These are phyloP conservation scores for Dactylonectria estremocensis DNA, from an alignment of 2,329 filamentous ascomycete species.

Conservation along the genomic window DNA sequence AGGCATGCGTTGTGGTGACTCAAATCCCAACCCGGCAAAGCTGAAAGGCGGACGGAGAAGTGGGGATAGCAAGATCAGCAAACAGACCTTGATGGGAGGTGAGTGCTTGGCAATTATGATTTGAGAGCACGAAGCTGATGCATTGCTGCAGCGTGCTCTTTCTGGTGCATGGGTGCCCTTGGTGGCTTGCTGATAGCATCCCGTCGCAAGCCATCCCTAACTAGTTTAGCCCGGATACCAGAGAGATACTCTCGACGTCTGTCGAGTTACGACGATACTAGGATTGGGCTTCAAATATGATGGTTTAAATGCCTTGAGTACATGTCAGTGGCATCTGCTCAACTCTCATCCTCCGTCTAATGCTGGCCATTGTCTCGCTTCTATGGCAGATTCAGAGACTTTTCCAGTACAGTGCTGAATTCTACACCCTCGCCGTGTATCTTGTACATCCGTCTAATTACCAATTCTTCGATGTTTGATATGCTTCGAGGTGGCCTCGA, in stretches of 20 bases:
- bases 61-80: slow-evolving; percentile 11
- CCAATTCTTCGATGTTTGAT: not conserved
- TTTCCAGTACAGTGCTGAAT: not conserved
- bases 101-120: slow-evolving; percentile 13
- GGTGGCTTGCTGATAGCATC: slow-evolving; percentile 28
- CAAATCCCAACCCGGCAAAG: slow-evolving; percentile 15
- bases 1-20: slow-evolving; percentile 6
- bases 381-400: not conserved
- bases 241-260: not conserved
- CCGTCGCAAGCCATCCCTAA: slow-evolving; percentile 15
- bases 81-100: not conserved
- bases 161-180: slow-evolving; percentile 22
- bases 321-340: not conserved
- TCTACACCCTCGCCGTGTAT: not conserved
- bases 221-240: slow-evolving; percentile 9
- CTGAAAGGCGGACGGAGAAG: slow-evolving; percentile 2
- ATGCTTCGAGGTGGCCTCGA: not conserved
- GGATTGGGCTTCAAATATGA: not conserved
- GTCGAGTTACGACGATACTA: not conserved
- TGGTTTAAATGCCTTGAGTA: not conserved
- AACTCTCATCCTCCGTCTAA: not conserved
- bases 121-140: slow-evolving; percentile 14
- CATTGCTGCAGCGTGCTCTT: slow-evolving; percentile 24
- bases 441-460: not conserved
- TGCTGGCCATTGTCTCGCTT: not conserved